Conservation (phyloP, 2,329 filamentous ascomycete genomes). For the Diaporthe ampelina region DNA sequence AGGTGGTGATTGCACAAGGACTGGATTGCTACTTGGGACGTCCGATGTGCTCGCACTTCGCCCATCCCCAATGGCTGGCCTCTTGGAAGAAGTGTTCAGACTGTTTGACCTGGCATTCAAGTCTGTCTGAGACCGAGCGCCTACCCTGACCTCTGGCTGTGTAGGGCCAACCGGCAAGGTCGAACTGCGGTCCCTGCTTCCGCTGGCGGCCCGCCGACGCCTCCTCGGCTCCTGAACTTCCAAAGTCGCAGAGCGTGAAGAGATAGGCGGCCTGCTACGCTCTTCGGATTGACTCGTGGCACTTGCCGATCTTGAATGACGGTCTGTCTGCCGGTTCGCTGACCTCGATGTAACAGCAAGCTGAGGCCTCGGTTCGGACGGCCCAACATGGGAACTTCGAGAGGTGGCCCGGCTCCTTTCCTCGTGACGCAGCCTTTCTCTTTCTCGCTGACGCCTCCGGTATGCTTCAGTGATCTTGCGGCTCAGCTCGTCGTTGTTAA, state of each 20-base stretch:
- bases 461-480: constrained; percentile 93
- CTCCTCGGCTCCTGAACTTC: constrained; percentile 62
- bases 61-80: constrained; percentile 58
- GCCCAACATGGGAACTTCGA: constrained; percentile 51
- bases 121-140: constrained; percentile 76
- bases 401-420: constrained; percentile 60
- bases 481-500: constrained; percentile 89
- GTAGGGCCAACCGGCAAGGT: constrained; percentile 62
- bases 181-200: constrained; percentile 61
- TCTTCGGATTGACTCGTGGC: constrained; percentile 61
- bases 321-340: constrained; percentile 54
- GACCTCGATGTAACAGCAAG: constrained; percentile 47
- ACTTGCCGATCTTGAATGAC: constrained; percentile 61
- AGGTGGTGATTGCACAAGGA: constrained; percentile 45
- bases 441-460: constrained; percentile 78
- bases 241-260: constrained; percentile 60
- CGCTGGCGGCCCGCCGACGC: constrained; percentile 67
- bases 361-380: constrained; percentile 47
- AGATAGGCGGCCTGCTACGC: constrained; percentile 65
- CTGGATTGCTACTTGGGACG: constrained; percentile 36
- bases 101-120: constrained; percentile 62
- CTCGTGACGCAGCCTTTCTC: constrained; percentile 68
- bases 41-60: constrained; percentile 53
- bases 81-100: constrained; percentile 53
- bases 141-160: constrained; percentile 61